Percentiles rank a stretch among this genome's conserved stretches.
These are phyloP conservation scores for Metarhizium robertsii DNA, from an alignment of 2,329 filamentous ascomycete species.

Conservation along the genomic window DNA sequence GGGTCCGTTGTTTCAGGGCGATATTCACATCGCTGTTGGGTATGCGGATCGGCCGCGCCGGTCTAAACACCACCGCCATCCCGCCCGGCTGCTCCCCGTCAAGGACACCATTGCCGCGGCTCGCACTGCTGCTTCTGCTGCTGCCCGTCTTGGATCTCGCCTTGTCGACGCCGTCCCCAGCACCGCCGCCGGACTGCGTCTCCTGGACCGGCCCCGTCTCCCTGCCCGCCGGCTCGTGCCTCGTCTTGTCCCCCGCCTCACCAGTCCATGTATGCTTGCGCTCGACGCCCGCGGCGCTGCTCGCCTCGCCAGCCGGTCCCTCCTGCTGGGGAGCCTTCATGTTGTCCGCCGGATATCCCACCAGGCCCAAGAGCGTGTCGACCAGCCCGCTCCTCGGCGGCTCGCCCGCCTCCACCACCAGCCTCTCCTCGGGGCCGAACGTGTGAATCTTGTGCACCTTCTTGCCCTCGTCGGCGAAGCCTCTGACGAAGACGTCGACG, in stretches of 20 bases:
- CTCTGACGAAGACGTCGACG: conserved; percentile 79
- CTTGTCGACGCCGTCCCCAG: conserved; percentile 12
- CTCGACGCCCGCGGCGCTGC: conserved; percentile 12
- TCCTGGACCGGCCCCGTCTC: conserved; percentile 25
- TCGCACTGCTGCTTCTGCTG: conserved; percentile 7
- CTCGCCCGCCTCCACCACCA: conserved; percentile 51
- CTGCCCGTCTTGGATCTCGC: conserved; percentile 12
- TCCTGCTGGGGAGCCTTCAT: conserved; percentile 28
- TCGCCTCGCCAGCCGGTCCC: conserved; percentile 17
- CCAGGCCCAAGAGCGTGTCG: conserved; percentile 46
- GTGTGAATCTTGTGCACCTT: conserved; percentile 76
- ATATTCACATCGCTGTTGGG: conserved; percentile 84
- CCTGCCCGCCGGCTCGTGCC: conserved; percentile 17
- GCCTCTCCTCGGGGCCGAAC: conserved; percentile 64
- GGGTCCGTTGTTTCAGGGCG: conserved; percentile 78
- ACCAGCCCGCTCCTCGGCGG: conserved; percentile 39
- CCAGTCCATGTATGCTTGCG: neutral
- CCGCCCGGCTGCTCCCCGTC: conserved; percentile 47
- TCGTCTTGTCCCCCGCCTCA: conserved; percentile 6
- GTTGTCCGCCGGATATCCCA: conserved; percentile 22
- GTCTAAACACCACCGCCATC: conserved; percentile 70
- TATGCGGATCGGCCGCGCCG: conserved; percentile 57
- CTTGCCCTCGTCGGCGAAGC: conserved; percentile 81
- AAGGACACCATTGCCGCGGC: conserved; percentile 1
- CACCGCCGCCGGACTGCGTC: conserved; percentile 15